Evolutionary conservation across 2,329 filamentous ascomycete species (phyloP).

Genomic region (Didymosphaeria variabile): DNA sequence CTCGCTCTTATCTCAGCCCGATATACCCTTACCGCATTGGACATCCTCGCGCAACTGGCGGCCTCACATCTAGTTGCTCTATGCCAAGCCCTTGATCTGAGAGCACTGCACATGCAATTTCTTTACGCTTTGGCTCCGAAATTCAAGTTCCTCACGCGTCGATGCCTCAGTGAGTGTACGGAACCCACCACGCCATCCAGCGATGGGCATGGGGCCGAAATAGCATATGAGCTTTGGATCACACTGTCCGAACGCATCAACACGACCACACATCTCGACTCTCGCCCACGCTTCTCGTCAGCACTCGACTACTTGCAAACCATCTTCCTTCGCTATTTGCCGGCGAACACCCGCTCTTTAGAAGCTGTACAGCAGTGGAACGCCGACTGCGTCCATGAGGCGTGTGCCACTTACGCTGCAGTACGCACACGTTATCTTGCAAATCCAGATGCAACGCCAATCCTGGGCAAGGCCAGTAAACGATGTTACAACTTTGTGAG

Average conservation of each 20-base stretch:
- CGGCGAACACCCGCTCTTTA: slow-evolving; percentile 16
- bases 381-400: slow-evolving; percentile 22
- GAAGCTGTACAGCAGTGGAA: slow-evolving; percentile 24
- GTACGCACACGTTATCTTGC: slow-evolving; percentile 20
- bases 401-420: slow-evolving; percentile 16
- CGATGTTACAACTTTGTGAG: slow-evolving; percentile 24
- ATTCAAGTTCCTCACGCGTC: slow-evolving; percentile 20
- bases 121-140: slow-evolving; percentile 23
- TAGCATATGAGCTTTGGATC: slow-evolving; percentile 27
- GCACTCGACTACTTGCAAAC: slow-evolving; percentile 23
- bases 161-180: slow-evolving; percentile 18
- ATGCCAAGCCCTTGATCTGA: slow-evolving; percentile 67
- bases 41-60: slow-evolving; percentile 65
- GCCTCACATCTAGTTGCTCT: slow-evolving; percentile 64
- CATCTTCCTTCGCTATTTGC: slow-evolving; percentile 18
- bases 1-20: slow-evolving; percentile 68
- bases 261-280: slow-evolving; percentile 24
- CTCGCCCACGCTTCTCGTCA: slow-evolving; percentile 18
- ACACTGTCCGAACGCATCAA: slow-evolving; percentile 20
- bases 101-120: slow-evolving; percentile 40
- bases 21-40: slow-evolving; percentile 64
- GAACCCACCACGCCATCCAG: slow-evolving; percentile 19
- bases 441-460: slow-evolving; percentile 20
- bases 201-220: slow-evolving; percentile 17
- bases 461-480: slow-evolving; percentile 23